phyloP scores from a whole-genome alignment of 805 yeast species.

The Candida nanaspora region DNA sequence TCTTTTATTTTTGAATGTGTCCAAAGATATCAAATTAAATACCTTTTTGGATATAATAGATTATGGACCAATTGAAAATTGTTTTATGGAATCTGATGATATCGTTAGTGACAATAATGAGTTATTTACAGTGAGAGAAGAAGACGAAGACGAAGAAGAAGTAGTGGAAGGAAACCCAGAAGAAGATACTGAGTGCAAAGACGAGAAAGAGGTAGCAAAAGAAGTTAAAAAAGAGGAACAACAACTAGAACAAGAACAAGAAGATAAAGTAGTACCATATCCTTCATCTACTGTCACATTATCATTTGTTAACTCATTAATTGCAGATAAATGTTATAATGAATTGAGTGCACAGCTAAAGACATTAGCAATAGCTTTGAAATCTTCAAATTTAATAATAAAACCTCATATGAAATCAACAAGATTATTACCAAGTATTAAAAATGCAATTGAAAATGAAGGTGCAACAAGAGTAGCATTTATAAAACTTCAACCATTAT shows the following conservation, averaged over 20 bases:
- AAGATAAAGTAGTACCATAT: not conserved
- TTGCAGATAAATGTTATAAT: constrained; percentile 16
- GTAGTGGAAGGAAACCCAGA: not conserved
- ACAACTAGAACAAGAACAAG: not conserved
- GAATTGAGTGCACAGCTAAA: constrained; percentile 8
- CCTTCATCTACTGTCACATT: constrained; percentile 9
- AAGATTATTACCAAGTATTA: constrained; percentile 20
- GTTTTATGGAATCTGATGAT: constrained; percentile 14
- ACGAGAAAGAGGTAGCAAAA: not conserved
- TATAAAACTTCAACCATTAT: constrained; percentile 8
- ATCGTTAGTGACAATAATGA: not conserved
- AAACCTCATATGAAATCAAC: constrained; percentile 22
- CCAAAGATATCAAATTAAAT: constrained; percentile 9
- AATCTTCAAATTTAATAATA: constrained; percentile 31
- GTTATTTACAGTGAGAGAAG: not conserved
- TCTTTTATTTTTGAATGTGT: constrained; percentile 13
- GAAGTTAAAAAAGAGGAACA: not conserved
- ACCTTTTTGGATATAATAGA: constrained; percentile 36
- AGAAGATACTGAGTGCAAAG: not conserved
- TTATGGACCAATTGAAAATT: constrained; percentile 57
- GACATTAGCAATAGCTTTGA: constrained; percentile 21
- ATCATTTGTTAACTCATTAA: constrained; percentile 17
- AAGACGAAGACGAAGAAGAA: not conserved
- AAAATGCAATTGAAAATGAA: constrained; percentile 21
- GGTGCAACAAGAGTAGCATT: constrained; percentile 25